Base-by-base conservation (phyloP, 2,329 filamentous ascomycete species). In the Magnaporthales sp. region DNA sequence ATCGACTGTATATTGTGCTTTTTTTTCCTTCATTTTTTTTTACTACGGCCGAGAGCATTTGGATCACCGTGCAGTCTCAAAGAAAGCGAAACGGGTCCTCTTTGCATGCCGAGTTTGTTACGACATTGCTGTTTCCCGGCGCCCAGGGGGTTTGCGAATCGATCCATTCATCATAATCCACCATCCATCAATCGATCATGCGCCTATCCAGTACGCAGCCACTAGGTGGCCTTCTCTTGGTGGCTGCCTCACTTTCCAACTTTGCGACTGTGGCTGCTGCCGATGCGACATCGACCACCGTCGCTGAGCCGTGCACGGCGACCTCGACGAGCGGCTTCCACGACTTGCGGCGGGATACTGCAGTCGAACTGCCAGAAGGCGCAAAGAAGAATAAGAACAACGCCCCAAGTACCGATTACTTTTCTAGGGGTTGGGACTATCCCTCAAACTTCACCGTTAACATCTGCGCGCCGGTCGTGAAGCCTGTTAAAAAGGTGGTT, bases 391-490 rank as follows among this genome's bases (percentile, higher is more conserved):
- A 78, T 15, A 76, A 79, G 68, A 80, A 78, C 69, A 78, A 78
- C 15, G 75, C 74, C 30, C 76, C 78, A 11, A 77, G 77, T 10
- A 77, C 79, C 32, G 84, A 87, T 73, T 88, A 88, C 75, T 83
- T 86, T 69, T 87, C 89, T 8, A 85, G 84, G 68, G 91, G 91
- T 38, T 90, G 88, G 75, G 91, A 94, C 77, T 91, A 93, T 71
- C 87, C 86, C 69, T 86, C 87, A 70, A 94, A 94, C 79, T 95
- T 95, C 73, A 94, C 91, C 1, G 75, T 94, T 72, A 95, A 95
- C 78, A 89, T 95, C 71, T 95, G 91, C 79, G 88, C 84, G 46
- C 82, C 90, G 1, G 89, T 93, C n/a, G 84, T 93, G 19, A 86
- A 90, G 71, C 80, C 85, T 19, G 80, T 90, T 24, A 79, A 83